Evolutionary conservation across 2,329 filamentous ascomycete genomes (phyloP), one percentile per base, ranked within the genome.

Genomic region (Epichloe festucae): DNA sequence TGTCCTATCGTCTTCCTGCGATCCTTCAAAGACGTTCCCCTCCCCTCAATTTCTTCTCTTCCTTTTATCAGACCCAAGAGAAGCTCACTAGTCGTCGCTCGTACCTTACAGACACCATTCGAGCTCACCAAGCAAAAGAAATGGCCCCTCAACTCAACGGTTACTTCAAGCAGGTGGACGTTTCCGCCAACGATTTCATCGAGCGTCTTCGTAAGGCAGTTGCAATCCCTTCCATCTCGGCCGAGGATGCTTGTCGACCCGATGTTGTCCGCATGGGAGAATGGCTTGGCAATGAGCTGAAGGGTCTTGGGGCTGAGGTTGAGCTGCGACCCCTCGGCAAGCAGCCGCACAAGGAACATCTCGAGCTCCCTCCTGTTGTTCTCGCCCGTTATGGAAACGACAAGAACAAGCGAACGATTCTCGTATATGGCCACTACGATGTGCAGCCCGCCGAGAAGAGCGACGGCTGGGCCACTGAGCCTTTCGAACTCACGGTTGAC

Each of bases 361-460:
- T 98, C 60, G 84, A 95, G 52, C 84, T 98, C 15, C 93, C 93
- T 3, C 93, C 93, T 1, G 90, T 95, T 49, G 82, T 98, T 52
- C 80, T 98, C 56, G 91, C 85, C 48, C 85, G 93, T 59, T 97
- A 97, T 68, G 90, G 93, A 59, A 87, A 81, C 68, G 90, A 97
- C 68, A 84, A 86, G 70, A 88, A 80, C 69, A 98, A 97, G 81
- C 82, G 87, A 54, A 97, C 90, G 38, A 93, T 98, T 59, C 78
- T 98, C 55, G 89, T 98, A 46, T 98, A 98, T 65, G 93, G 93
- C 46, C 93, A 98, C 75, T 98, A 98, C 73, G 93, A 98, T 67
- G 93, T 98, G 38, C 93, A 98, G 73, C 93, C 93, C 27, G 93
- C 93, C 36, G 79, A 90, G 65, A 87, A 87, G 74, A 87, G 86